Percentiles rank a stretch among this genome's conserved stretches.
Conservation (phyloP, 2,329 filamentous ascomycete species). For the Epichloe typhina region DNA sequence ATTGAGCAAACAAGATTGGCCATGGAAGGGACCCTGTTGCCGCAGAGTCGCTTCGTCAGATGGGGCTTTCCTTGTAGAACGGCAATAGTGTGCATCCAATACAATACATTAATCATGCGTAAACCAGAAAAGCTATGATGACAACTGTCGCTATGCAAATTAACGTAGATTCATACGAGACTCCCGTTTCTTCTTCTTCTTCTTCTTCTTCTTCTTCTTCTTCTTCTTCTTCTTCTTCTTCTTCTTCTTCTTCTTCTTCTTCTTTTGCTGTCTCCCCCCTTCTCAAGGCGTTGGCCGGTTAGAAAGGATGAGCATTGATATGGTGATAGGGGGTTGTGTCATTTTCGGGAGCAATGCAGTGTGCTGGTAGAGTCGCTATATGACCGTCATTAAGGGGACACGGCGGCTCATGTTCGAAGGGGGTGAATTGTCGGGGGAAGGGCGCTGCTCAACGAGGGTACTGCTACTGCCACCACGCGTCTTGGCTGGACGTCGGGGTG, state of each 20-base stretch:
- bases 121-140: conserved; percentile 11
- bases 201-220: conserved; percentile 6
- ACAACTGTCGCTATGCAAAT: conserved; percentile 26
- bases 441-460: conserved; percentile 32
- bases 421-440: conserved; percentile 40
- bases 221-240: conserved; percentile 9
- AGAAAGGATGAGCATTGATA: neutral
- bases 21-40: neutral
- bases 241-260: conserved; percentile 6
- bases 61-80: neutral
- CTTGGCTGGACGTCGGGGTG: conserved; percentile 35
- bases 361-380: conserved; percentile 17
- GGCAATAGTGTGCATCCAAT: neutral
- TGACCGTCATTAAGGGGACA: conserved; percentile 54
- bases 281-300: conserved; percentile 11
- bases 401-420: conserved; percentile 36
- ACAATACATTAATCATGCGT: neutral
- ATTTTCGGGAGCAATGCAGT: neutral
- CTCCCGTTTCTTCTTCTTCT: conserved; percentile 13
- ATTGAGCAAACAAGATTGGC: neutral
- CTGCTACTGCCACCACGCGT: conserved; percentile 40
- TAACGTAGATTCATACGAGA: conserved; percentile 10
- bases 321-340: neutral
- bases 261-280: conserved; percentile 3
- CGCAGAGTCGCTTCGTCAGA: neutral